phyloP scores from a whole-genome alignment of 164 flowering plant species.

The Vitis labrusca region DNA sequence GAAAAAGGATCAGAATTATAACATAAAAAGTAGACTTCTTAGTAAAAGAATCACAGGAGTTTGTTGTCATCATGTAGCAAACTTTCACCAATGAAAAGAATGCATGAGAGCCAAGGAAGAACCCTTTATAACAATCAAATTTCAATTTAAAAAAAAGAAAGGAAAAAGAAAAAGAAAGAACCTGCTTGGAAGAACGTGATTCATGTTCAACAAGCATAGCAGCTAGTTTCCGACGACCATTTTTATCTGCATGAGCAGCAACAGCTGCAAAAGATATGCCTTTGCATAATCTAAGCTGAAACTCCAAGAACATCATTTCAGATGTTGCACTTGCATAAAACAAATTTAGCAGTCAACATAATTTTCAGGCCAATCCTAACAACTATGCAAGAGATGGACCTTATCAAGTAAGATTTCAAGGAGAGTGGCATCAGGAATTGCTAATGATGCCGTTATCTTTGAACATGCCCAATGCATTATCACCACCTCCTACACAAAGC shows the following conservation, averaged over 20 bases:
- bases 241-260: conserved; percentile 95
- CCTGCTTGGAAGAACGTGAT: conserved; percentile 97
- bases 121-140: not conserved
- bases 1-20: conserved; percentile 4
- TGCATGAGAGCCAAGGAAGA: not conserved
- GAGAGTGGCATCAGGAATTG: conserved; percentile 77
- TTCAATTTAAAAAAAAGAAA: not conserved
- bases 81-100: not conserved
- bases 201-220: conserved; percentile 97
- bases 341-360: not conserved
- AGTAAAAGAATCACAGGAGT: no score
- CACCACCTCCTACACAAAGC: conserved; percentile 77
- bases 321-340: conserved; percentile 2
- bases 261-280: conserved; percentile 98
- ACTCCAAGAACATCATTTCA: conserved; percentile 12
- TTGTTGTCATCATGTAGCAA: not conserved
- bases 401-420: conserved; percentile 89
- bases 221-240: conserved; percentile 86
- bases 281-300: conserved; percentile 85
- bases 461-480: conserved; percentile 98
- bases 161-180: conserved; percentile 11
- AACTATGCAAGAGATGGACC: conserved; percentile 39
- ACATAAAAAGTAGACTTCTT: not conserved
- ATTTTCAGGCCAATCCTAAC: not conserved
- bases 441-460: conserved; percentile 77